Evolutionary conservation across 1,284 basidiomycete genomes (phyloP), one percentile per base, ranked within the genome.

Genomic region (Rhizoctonia solani): DNA sequence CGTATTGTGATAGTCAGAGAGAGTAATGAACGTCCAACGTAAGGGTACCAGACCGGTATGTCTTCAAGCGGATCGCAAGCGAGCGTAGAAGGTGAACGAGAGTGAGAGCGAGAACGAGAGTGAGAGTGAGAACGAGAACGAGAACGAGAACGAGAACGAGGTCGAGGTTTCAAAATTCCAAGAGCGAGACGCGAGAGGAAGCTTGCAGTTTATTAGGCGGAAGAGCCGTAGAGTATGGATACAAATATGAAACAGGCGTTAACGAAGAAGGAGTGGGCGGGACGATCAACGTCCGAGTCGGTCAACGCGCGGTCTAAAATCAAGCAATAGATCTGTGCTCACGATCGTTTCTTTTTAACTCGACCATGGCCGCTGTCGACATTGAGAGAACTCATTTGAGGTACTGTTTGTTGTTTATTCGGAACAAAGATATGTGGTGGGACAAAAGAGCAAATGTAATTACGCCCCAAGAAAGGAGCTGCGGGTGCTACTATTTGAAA

Each of bases 321-420:
- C 49, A 29, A 27, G 25, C 11, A 11, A 23, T 49, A 25, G 61
- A 16, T 8, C 30, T 39, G 19, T 19, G 54, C 61, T 65, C 46
- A 65, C 61, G 61, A 65, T 39, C 61, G 49, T 42, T 65, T 65
- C 61, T 65, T 65, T 53, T 65, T 65, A 65, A 65, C 37, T 39
- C 16, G 16, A 29, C 41, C 25, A 30, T 46, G 50, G 19, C 37
- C 25, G n/a, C 21, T 30, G 23, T 63, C 59, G 27, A 63, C 47
- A 39, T 42, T 39, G 34, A 65, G 61, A 23, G 27, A 41, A 29
- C n/a, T 63, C 37, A 47, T 50, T 50, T 13, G 47, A 25, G 14
- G 58, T 50, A 47, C 14, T 52, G 46, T 50, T 63, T 34, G 37
- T 25, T 21, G 30, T 39, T 21, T 32, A 50, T 30, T 13, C 21